These are phyloP conservation scores for Solanum pennellii DNA, from an alignment of 257 asterid species.

Conservation along the genomic window DNA sequence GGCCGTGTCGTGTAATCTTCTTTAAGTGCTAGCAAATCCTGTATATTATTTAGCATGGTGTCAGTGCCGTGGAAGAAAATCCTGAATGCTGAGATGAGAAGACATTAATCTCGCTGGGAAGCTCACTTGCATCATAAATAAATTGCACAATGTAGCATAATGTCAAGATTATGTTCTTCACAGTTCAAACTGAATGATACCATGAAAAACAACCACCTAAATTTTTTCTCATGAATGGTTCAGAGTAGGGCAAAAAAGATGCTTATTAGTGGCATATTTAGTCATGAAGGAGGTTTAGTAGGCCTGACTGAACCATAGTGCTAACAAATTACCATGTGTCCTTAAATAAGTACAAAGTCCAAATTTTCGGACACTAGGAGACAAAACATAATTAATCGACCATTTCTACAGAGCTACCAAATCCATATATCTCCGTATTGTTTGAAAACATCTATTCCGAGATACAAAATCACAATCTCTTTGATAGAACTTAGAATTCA, in stretches of 20 bases:
- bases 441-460: not conserved
- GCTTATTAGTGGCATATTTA: not conserved
- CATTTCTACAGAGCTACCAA: not conserved
- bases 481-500: not conserved
- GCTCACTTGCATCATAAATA: not conserved
- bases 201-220: not conserved
- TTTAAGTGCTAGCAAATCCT: slow-evolving; percentile 88
- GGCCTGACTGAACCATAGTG: not conserved
- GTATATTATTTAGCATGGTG: not conserved
- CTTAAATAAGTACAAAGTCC: not conserved
- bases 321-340: not conserved
- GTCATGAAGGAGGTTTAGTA: not conserved
- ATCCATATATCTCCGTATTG: not conserved
- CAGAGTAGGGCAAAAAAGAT: not conserved
- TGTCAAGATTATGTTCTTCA: not conserved
- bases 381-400: not conserved
- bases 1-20: slow-evolving; percentile 78
- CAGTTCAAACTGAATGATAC: not conserved
- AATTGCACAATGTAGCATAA: not conserved
- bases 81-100: not conserved
- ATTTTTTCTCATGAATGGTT: not conserved
- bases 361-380: not conserved
- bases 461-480: not conserved
- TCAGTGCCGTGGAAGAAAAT: not conserved
- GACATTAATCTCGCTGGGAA: not conserved